Base-by-base conservation (phyloP, 441 rosid genomes). In the Rhodomyrtus psidioides region DNA sequence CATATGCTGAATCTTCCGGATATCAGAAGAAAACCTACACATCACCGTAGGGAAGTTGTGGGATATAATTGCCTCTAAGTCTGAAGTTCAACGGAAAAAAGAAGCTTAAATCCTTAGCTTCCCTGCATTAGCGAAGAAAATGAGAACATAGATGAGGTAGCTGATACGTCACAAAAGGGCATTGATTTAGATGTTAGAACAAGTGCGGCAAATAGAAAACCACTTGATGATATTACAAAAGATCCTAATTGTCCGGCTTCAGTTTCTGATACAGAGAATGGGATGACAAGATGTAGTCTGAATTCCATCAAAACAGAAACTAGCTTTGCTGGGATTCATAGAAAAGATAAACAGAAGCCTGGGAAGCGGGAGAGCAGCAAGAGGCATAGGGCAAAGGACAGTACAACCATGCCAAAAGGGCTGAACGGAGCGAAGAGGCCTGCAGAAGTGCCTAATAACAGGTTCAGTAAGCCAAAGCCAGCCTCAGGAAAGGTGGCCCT, bases 111-210 rank as follows among this genome's bases (percentile, higher is more conserved):
- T 87, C 93, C 93, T 82, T 97, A 96, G 87, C 98, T 98, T 86
- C 97, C 99, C 84, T 92, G 95, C 91, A 98, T 96, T 83, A 92
- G 82, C 70, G 99, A 98, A 91, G 98, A 95, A 90, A 93, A 90
- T 88, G 99, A 98, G 92, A 90, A 83, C 76, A 53, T 86, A 55
- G 94, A 93, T 51, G 95, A 92, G 86, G 91, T 89, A 60, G 88
- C 90, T 88, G 92, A 92, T 83, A 88, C 86, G 85, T 82, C 90
- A 82, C 88, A 86, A 76, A 93, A 91, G 85, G 92, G 84, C 59
- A 87, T 60, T 86, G 62, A 83, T 84, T 88, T 88, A 53, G 90
- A 91, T 87, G 74, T 42, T 82, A 86, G 87, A 88, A 88, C 85
- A 85, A 88, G 82, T 86, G 88, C 93, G 34, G 88, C 87, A 85